These are phyloP conservation scores for Pseudogymnoascus sp. DNA, from an alignment of 2,329 filamentous ascomycete genomes.

Conservation along the genomic window DNA sequence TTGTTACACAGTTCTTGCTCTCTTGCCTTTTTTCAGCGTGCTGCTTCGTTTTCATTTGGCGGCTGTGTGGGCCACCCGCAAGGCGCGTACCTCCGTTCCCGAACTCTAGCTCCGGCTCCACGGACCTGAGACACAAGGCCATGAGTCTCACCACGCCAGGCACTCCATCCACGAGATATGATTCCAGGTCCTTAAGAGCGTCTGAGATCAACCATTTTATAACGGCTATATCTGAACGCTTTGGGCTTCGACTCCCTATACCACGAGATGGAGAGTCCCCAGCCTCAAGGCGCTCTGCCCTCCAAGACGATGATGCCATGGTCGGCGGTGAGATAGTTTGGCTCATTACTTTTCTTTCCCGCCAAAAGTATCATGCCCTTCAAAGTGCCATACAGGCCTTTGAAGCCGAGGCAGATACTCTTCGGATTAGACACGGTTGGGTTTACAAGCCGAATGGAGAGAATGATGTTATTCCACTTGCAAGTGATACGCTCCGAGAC, in stretches of 20 bases:
- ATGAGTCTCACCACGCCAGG: conserved; percentile 4
- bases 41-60: neutral
- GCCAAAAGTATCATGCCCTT: neutral
- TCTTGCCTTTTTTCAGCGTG: neutral
- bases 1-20: neutral
- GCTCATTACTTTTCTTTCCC: neutral
- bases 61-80: neutral
- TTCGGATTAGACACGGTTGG: conserved; percentile 10
- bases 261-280: neutral
- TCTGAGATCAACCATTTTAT: neutral
- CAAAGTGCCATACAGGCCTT: neutral
- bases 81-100: neutral
- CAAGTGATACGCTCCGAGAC: neutral
- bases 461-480: conserved; percentile 12
- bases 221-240: neutral
- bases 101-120: neutral
- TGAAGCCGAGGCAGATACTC: neutral
- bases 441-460: conserved; percentile 15
- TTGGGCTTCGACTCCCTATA: neutral
- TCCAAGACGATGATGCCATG: neutral
- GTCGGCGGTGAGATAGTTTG: neutral
- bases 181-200: neutral
- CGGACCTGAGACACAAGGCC: conserved; percentile 1
- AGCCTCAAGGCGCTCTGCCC: neutral
- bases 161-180: neutral